Percentiles rank a stretch among this genome's conserved stretches.
Conservation (phyloP, 2,329 filamentous ascomycete genomes). For the Rosellinia necatrix region DNA sequence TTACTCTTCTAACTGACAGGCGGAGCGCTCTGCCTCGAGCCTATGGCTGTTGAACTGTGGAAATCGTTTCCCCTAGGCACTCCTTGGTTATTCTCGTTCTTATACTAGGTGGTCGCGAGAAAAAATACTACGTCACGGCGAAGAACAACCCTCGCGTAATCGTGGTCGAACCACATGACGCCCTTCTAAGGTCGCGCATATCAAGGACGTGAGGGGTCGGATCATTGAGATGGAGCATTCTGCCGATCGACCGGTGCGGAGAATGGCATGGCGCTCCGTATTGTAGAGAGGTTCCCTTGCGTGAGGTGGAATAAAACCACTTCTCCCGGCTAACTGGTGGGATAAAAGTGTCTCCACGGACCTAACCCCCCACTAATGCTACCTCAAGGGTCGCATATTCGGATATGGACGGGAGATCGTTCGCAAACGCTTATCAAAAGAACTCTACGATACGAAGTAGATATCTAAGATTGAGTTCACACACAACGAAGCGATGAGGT, state of each 20-base stretch:
- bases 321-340: conserved; percentile 31
- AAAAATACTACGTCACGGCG: not conserved
- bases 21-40: not conserved
- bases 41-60: not conserved
- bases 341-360: conserved; percentile 8
- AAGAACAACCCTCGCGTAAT: not conserved
- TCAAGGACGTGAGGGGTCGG: conserved; percentile 3
- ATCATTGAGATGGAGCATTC: not conserved
- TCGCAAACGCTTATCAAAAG: no score
- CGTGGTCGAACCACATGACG: not conserved
- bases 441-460: no score
- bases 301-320: conserved; percentile 17
- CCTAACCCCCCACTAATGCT: not conserved
- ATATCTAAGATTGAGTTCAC: no score
- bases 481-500: no score
- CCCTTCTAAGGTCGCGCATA: not conserved
- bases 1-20: not conserved
- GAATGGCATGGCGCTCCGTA: conserved; percentile 7
- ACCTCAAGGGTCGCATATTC: not conserved
- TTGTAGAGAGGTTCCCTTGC: not conserved
- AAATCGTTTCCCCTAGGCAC: not conserved
- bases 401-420: no score
- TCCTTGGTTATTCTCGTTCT: not conserved
- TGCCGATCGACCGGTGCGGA: conserved; percentile 17
- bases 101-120: not conserved